Conservation (phyloP, 208 protist species). For the Strigomonas galati region DNA sequence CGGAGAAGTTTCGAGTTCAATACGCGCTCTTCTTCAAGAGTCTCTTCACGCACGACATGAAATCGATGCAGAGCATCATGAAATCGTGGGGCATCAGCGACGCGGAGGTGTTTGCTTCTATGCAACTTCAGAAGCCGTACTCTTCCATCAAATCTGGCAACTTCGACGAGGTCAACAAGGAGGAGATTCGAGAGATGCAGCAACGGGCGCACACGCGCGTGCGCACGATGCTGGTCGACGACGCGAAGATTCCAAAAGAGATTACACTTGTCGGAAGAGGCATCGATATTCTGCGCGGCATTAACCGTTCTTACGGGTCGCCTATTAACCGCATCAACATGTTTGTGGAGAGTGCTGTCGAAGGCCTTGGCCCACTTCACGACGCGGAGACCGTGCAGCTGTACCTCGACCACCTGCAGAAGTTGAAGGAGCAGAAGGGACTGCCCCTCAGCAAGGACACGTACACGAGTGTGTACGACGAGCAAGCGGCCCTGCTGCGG, state of each 20-base stretch:
- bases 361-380: slow-evolving; percentile 50
- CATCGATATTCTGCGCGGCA: slow-evolving; percentile 75
- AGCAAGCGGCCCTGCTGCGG: slow-evolving; percentile 22
- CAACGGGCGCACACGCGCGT: slow-evolving; percentile 29
- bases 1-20: slow-evolving; percentile 70
- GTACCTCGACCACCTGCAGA: slow-evolving; percentile 41
- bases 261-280: slow-evolving; percentile 66
- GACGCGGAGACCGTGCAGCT: slow-evolving; percentile 49
- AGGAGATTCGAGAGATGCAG: slow-evolving; percentile 66
- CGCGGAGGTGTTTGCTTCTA: slow-evolving; percentile 66
- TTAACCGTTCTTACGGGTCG: slow-evolving; percentile 79
- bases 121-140: slow-evolving; percentile 77
- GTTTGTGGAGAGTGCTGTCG: slow-evolving; percentile 59
- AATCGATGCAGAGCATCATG: slow-evolving; percentile 42
- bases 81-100: slow-evolving; percentile 72
- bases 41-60: slow-evolving; percentile 65
- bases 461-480: slow-evolving; percentile 52
- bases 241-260: slow-evolving; percentile 63
- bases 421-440: not conserved
- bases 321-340: slow-evolving; percentile 81
- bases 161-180: slow-evolving; percentile 57
- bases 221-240: slow-evolving; percentile 46
- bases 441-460: slow-evolving; percentile 1
- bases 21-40: slow-evolving; percentile 79
- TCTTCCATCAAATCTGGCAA: slow-evolving; percentile 41